phyloP scores from a whole-genome alignment of 2,329 filamentous ascomycete species.

The Colletotrichum sansevieriae region DNA sequence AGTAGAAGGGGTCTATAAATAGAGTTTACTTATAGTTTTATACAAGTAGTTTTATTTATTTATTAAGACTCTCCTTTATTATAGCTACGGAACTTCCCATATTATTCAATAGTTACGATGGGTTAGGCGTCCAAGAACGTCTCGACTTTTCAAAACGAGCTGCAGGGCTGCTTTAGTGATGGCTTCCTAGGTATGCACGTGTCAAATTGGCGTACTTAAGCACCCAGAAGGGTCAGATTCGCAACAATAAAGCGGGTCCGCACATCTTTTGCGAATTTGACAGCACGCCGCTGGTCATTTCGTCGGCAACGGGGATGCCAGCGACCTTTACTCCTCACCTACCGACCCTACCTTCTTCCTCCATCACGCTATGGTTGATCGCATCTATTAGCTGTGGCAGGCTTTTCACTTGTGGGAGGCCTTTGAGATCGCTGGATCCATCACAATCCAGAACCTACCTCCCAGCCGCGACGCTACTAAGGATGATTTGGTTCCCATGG shows the following conservation, averaged over 20 bases:
- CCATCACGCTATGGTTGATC: constrained; percentile 47
- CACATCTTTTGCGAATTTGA: too few species aligned
- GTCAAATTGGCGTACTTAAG: too few species aligned
- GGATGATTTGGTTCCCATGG: constrained; percentile 47
- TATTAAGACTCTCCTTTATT: too few species aligned
- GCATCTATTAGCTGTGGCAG: constrained; percentile 48
- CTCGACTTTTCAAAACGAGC: constrained; percentile 47
- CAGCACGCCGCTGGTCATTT: constrained; percentile 48
- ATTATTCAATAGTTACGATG: too few species aligned
- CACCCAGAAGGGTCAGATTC: too few species aligned
- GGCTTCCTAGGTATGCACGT: constrained; percentile 47
- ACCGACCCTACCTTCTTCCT: constrained; percentile 47
- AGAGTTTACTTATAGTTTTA: too few species aligned
- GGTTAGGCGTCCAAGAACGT: constrained; percentile 42
- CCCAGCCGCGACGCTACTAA: constrained; percentile 44
- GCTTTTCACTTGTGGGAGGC: constrained; percentile 40
- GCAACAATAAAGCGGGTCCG: too few species aligned
- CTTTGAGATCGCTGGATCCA: constrained; percentile 42
- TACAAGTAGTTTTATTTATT: too few species aligned
- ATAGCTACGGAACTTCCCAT: too few species aligned
- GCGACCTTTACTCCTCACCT: constrained; percentile 45
- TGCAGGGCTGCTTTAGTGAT: constrained; percentile 48
- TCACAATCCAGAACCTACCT: constrained; percentile 43
- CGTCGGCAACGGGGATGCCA: constrained; percentile 46
- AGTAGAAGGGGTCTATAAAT: too few species aligned